phyloP scores from a whole-genome alignment of 495 filamentous ascomycete genomes.

The Penicillium robsamsonii region DNA sequence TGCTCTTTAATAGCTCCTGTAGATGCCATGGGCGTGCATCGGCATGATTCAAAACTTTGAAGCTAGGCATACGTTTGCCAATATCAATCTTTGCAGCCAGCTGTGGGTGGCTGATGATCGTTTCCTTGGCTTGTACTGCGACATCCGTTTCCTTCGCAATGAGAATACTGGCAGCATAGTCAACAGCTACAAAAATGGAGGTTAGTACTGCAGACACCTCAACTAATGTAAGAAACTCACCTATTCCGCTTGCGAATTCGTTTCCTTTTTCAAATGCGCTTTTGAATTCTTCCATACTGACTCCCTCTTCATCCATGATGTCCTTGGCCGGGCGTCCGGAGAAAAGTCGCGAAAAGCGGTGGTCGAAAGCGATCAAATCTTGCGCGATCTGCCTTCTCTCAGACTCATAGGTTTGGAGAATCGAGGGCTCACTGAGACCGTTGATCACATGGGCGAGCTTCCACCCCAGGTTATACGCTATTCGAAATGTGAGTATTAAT shows the following conservation, averaged over 20 bases:
- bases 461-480: constrained; percentile 71
- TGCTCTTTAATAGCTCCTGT: constrained; percentile 41
- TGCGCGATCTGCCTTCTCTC: constrained; percentile 63
- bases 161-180: constrained; percentile 36
- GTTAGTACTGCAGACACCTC: background rate
- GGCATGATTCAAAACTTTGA: constrained; percentile 55
- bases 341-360: constrained; percentile 52
- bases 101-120: constrained; percentile 33
- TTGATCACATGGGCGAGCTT: constrained; percentile 64
- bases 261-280: constrained; percentile 37
- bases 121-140: constrained; percentile 24
- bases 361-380: constrained; percentile 66
- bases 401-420: constrained; percentile 62
- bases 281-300: constrained; percentile 50
- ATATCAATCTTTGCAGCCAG: constrained; percentile 42
- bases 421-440: constrained; percentile 44
- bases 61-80: constrained; percentile 53
- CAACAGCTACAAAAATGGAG: constrained; percentile 20
- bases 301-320: constrained; percentile 40
- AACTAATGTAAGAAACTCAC: constrained; percentile 10
- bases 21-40: constrained; percentile 58
- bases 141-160: constrained; percentile 31
- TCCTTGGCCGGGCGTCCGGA: constrained; percentile 35
- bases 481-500: constrained; percentile 16
- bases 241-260: constrained; percentile 41